These are phyloP conservation scores for Pestalotiopsis sp. DNA, from an alignment of 2,329 filamentous ascomycete genomes.

Conservation along the genomic window DNA sequence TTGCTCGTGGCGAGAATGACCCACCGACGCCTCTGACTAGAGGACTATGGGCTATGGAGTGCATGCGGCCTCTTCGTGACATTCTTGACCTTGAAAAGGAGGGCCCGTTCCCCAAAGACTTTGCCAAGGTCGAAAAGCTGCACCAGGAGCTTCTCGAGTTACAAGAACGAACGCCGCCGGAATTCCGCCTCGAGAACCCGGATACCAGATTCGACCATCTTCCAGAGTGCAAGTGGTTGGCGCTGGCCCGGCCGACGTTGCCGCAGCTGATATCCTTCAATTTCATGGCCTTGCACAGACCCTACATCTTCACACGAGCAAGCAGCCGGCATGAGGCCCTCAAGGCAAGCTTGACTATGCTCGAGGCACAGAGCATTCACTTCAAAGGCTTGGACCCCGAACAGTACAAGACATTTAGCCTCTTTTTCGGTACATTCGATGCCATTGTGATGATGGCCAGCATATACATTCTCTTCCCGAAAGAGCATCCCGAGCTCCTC, in stretches of 20 bases:
- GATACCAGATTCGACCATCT: conserved; percentile 59
- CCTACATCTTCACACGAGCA: conserved; percentile 62
- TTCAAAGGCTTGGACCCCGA: conserved; percentile 51
- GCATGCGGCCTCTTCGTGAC: conserved; percentile 51
- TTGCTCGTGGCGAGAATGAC: conserved; percentile 50
- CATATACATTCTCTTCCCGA: conserved; percentile 63
- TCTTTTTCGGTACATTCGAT: conserved; percentile 68
- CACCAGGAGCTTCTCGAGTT: conserved; percentile 53
- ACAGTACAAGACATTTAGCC: conserved; percentile 56
- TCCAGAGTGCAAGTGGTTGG: conserved; percentile 58
- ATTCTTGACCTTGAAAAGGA: conserved; percentile 60
- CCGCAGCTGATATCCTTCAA: conserved; percentile 55
- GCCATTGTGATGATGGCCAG: conserved; percentile 63
- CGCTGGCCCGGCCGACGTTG: conserved; percentile 44
- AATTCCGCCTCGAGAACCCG: conserved; percentile 56
- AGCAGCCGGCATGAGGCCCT: conserved; percentile 58
- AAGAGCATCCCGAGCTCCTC: conserved; percentile 52
- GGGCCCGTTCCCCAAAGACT: conserved; percentile 57
- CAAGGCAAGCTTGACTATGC: conserved; percentile 56
- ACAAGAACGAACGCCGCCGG: conserved; percentile 51
- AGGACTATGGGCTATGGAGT: conserved; percentile 51
- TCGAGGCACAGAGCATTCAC: conserved; percentile 54
- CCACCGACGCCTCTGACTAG: conserved; percentile 60
- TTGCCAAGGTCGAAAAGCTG: conserved; percentile 54
- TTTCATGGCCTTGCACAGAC: conserved; percentile 62